A percentile compares a stretch with the other conserved stretches of the same genome.
Evolutionary conservation across 345 rosid genomes (phyloP).

Genomic region (Ailanthus altissimus): DNA sequence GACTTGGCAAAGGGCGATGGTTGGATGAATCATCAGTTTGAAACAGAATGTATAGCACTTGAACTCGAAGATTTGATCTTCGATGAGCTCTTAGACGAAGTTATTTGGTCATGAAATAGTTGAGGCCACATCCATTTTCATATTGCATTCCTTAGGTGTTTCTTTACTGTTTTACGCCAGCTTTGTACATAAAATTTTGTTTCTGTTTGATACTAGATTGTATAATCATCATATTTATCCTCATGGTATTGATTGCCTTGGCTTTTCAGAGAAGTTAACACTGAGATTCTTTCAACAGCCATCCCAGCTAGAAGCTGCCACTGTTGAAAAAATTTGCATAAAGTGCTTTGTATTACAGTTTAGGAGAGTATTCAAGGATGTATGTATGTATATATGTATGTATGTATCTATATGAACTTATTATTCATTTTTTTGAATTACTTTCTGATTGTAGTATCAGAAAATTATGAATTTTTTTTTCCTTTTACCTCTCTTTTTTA

Average conservation of each 20-base stretch:
- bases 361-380: too few relatives aligned
- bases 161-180: background rate
- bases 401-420: too few relatives aligned
- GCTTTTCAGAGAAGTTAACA: background rate
- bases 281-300: background rate
- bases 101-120: constrained; percentile 27
- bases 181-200: constrained; percentile 18
- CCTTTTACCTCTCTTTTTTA: too few relatives aligned
- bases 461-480: too few relatives aligned
- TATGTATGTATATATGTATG: too few relatives aligned
- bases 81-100: constrained; percentile 57
- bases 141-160: background rate
- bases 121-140: background rate
- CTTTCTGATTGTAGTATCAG: too few relatives aligned
- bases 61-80: constrained; percentile 76
- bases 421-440: too few relatives aligned
- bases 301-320: background rate
- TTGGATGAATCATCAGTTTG: constrained; percentile 63
- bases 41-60: constrained; percentile 60
- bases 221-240: background rate
- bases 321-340: background rate
- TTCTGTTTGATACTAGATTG: background rate
- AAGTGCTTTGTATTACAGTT: too few relatives aligned
- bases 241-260: background rate
- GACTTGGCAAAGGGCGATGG: constrained; percentile 59